Evolutionary conservation across 805 yeast species (phyloP).

Genomic region (Candida alai): DNA sequence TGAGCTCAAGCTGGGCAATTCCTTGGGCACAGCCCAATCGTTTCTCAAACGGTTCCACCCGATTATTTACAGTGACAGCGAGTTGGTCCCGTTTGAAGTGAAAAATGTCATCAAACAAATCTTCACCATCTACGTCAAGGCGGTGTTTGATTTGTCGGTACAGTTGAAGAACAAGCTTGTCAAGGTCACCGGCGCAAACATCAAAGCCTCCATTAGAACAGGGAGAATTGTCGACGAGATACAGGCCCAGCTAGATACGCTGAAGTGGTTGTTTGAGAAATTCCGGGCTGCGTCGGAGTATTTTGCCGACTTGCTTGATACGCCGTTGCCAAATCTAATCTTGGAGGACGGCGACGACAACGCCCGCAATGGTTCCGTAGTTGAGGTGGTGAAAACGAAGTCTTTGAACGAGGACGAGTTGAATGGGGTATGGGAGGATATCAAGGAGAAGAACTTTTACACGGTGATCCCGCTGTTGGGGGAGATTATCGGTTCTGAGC

Average conservation of each 20-base stretch:
- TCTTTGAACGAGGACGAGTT: slow-evolving; percentile 22
- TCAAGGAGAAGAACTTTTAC: slow-evolving; percentile 63
- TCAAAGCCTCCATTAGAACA: slow-evolving; percentile 58
- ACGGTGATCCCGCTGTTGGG: slow-evolving; percentile 46
- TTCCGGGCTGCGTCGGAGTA: slow-evolving; percentile 40
- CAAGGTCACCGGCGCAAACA: slow-evolving; percentile 36
- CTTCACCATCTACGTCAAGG: slow-evolving; percentile 41
- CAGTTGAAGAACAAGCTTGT: slow-evolving; percentile 32
- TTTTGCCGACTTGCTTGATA: slow-evolving; percentile 35
- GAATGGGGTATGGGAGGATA: slow-evolving; percentile 56
- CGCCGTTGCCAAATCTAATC: slow-evolving; percentile 13
- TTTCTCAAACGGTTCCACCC: slow-evolving; percentile 47
- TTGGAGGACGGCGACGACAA: slow-evolving; percentile 3
- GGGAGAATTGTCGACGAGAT: slow-evolving; percentile 54
- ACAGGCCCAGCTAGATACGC: slow-evolving; percentile 29
- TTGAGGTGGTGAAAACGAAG: slow-evolving; percentile 22
- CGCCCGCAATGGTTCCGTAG: slow-evolving; percentile 10
- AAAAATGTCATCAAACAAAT: slow-evolving; percentile 29
- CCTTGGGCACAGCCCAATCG: slow-evolving; percentile 38
- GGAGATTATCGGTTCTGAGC: slow-evolving; percentile 15
- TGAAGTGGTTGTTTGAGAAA: slow-evolving; percentile 37
- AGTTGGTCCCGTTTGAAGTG: slow-evolving; percentile 22
- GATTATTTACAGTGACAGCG: slow-evolving; percentile 25
- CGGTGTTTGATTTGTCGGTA: slow-evolving; percentile 34
- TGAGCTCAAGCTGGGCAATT: slow-evolving; percentile 25